Base-by-base conservation (phyloP, 768 basidiomycete genomes). In the Agrocybe pediades region DNA sequence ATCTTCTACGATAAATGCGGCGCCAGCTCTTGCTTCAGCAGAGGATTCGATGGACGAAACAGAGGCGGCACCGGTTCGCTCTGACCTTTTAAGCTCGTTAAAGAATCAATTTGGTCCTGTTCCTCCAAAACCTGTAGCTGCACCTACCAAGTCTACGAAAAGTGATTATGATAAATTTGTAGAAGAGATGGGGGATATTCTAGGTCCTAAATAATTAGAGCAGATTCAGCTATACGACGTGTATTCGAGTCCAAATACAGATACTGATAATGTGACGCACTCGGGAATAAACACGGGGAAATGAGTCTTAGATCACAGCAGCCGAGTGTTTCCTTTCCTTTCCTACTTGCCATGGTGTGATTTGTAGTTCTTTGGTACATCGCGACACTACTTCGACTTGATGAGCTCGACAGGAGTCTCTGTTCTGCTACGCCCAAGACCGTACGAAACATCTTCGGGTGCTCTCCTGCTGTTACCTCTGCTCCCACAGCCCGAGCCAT, bases 161-260 rank as follows among this genome's bases (percentile, higher is more conserved):
- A 85, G 85, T 54, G 89, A 90, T 60, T 92, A 91, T 63, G 82
- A 80, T 48, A 89, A 84, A 57, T 91, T 90, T 69, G 72, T 89
- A 39, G 88, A 87, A 51, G 88, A 88, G 58, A 84, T 90, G 81
- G 78, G 80, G 25, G 88, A 89, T 65, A 79, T 90, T 43, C 64
- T 90, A 27, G 73, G 71, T 17, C 51, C 68, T n/a, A 64, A 64
- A 41, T 62, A 57, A 52, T 43, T 24, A 13, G n/a, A 7, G 6
- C 29, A 26, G 2, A 29, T 52, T 16, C 6, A 26, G 30, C 16
- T 47, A 33, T 29, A 16, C 19, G 7, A 9, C 7, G 21, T 19
- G n/a, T n/a, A n/a, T n/a, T n/a, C n/a, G n/a, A n/a, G n/a, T n/a
- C n/a, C n/a, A n/a, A n/a, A n/a, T n/a, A n/a, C n/a, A n/a, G n/a